A percentile compares a stretch with the other conserved stretches of the same genome.
Conservation (phyloP, 2,329 filamentous ascomycete species). For the Arthrobotrys iridis region DNA sequence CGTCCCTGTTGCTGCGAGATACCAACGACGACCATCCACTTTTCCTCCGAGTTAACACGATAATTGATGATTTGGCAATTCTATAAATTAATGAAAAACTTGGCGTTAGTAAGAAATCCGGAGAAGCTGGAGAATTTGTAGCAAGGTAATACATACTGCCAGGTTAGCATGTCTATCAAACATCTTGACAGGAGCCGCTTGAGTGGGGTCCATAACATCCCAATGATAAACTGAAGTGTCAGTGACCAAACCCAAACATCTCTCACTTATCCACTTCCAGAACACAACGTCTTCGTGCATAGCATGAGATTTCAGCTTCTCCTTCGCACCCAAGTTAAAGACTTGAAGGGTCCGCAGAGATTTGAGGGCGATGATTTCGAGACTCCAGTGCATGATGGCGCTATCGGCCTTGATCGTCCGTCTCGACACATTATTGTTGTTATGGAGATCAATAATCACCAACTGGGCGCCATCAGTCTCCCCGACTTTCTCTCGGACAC, state of each 20-base stretch:
- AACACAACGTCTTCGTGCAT: conserved; percentile 98
- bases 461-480: conserved; percentile 84
- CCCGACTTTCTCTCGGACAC: conserved; percentile 82
- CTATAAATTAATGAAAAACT: conserved; percentile 65
- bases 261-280: conserved; percentile 99
- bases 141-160: conserved; percentile 68
- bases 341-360: conserved; percentile 96
- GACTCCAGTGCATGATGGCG: conserved; percentile 99
- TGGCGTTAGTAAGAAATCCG: background rate
- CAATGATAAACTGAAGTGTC: conserved; percentile 94
- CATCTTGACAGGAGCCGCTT: conserved; percentile 83
- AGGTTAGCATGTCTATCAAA: conserved; percentile 95
- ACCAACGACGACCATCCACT: conserved; percentile 98
- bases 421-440: conserved; percentile 92
- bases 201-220: conserved; percentile 89
- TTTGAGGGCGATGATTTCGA: conserved; percentile 95
- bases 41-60: conserved; percentile 91
- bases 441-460: conserved; percentile 97
- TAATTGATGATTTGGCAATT: conserved; percentile 99
- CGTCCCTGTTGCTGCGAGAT: conserved; percentile 93
- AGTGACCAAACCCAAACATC: conserved; percentile 86
- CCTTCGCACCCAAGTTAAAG: conserved; percentile 91
- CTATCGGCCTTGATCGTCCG: conserved; percentile 98
- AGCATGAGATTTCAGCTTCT: conserved; percentile 93
- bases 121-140: background rate